Evolutionary conservation across 2,329 filamentous ascomycete species (phyloP).

Genomic region (Fusarium sp.): DNA sequence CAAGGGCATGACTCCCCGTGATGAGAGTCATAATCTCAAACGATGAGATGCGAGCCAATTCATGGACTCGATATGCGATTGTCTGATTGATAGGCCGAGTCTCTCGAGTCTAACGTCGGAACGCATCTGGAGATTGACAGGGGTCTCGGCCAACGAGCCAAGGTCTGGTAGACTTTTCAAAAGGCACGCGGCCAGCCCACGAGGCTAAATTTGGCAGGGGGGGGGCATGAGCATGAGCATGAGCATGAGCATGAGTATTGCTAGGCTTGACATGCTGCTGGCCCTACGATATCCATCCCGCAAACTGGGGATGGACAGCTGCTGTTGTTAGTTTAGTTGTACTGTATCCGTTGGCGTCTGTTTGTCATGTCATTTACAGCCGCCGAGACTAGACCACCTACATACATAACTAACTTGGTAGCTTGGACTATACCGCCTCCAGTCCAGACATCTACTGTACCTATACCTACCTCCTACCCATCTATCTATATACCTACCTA

Average conservation of each 20-base stretch:
- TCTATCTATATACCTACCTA: too few relatives aligned
- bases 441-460: constrained; percentile 13
- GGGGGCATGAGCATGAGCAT: constrained; percentile 7
- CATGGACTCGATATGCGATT: constrained; percentile 29
- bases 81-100: constrained; percentile 37
- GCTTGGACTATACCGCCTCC: constrained; percentile 14
- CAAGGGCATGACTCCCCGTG: constrained; percentile 19
- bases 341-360: not conserved
- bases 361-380: constrained; percentile 39
- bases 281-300: constrained; percentile 32
- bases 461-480: too few relatives aligned
- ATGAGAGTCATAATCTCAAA: constrained; percentile 21
- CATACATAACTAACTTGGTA: too few relatives aligned
- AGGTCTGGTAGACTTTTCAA: constrained; percentile 9
- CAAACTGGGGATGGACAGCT: constrained; percentile 20
- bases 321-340: constrained; percentile 1
- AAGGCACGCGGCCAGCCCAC: constrained; percentile 44
- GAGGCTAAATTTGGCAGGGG: constrained; percentile 43
- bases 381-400: constrained; percentile 7
- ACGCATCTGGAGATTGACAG: constrained; percentile 39
- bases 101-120: constrained; percentile 24
- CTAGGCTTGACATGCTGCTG: too few relatives aligned
- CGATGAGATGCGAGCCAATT: constrained; percentile 28
- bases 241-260: too few relatives aligned
- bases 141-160: constrained; percentile 40